Evolutionary conservation across 495 filamentous ascomycete genomes (phyloP), one percentile per base, ranked within the genome.

Genomic region (Aspergillus affinis): DNA sequence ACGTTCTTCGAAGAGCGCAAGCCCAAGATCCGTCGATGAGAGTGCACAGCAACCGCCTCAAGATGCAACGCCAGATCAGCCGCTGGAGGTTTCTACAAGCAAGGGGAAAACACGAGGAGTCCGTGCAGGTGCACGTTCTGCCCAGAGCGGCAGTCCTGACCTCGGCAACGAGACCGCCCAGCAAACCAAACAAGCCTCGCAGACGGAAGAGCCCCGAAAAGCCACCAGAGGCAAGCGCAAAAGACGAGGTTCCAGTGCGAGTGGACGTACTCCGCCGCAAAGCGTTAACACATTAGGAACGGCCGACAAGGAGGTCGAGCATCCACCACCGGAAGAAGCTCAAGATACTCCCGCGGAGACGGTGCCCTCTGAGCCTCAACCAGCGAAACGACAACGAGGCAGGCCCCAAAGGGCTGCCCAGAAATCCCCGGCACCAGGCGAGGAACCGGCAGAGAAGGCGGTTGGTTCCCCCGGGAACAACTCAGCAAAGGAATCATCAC

Each of bases 301-400:
- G 36, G 36, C 36, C 13, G 36, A 26, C 23, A 26, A 32, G 30
- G 30, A 41, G 36, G 13, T 41, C 13, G 12, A 36, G 32, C 32
- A 36, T 36, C 32, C 32, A 9, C 32, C 9, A 13, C 12, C 32
- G 9, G 32, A 41, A 41, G 50, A 48, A 12, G 44, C 36, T 29
- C 55, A 67, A 57, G 51, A 36, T 44, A 48, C 13, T 49, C 32
- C 30, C 7, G 15, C 12, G 32, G 51, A 52, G 10, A 15, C 44
- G 9, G 57, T 56, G 6, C 36, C 15, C 51, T n/a, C 62, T 15
- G 30, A 54, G 59, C 12, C 55, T 7, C 55, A 51, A n/a, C 51
- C 49, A 41, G 59, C 30, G 12, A 68, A 59, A 48, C 61, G 63
- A 27, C 51, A 30, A 23, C 65, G 62, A 54, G 61, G 63, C 53